Evolutionary conservation across 2,329 filamentous ascomycete genomes (phyloP).

Genomic region (Cordyceps cicadae): DNA sequence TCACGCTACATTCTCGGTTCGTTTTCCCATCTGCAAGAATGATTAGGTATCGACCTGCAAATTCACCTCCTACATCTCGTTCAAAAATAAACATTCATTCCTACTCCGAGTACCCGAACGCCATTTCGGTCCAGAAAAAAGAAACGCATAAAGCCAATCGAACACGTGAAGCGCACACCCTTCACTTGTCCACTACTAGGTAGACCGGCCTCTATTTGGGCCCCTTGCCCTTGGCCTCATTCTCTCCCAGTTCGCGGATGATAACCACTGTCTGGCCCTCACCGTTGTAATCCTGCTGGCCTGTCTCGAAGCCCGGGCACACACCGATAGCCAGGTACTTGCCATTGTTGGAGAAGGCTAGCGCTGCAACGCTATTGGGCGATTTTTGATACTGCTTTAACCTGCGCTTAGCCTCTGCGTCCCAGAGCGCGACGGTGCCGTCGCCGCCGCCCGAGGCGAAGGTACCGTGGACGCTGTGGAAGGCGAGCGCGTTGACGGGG

Average conservation of each 20-base stretch:
- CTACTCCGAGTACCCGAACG: constrained; percentile 10
- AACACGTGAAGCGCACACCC: background rate
- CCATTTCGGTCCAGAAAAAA: constrained; percentile 12
- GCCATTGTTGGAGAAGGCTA: constrained; percentile 71
- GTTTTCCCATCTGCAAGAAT: background rate
- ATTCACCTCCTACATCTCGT: background rate
- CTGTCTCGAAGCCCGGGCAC: constrained; percentile 82
- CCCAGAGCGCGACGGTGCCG: constrained; percentile 87
- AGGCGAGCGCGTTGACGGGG: constrained; percentile 82
- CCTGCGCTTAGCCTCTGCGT: constrained; percentile 80
- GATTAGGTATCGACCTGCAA: constrained; percentile 1
- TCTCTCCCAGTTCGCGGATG: constrained; percentile 75
- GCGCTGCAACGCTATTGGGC: constrained; percentile 64
- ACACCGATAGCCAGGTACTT: constrained; percentile 70
- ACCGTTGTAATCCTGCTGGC: constrained; percentile 67
- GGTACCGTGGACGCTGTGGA: constrained; percentile 74
- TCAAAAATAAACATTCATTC: constrained; percentile 2
- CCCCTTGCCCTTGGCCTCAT: constrained; percentile 79
- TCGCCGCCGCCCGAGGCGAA: constrained; percentile 88
- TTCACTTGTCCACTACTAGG: background rate
- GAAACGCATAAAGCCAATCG: background rate
- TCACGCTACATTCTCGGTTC: background rate
- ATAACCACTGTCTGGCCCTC: constrained; percentile 69
- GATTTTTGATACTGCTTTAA: constrained; percentile 86
- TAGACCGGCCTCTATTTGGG: constrained; percentile 43